These are phyloP conservation scores for Baeospora myosura DNA, from an alignment of 1,284 basidiomycete genomes.

Conservation along the genomic window DNA sequence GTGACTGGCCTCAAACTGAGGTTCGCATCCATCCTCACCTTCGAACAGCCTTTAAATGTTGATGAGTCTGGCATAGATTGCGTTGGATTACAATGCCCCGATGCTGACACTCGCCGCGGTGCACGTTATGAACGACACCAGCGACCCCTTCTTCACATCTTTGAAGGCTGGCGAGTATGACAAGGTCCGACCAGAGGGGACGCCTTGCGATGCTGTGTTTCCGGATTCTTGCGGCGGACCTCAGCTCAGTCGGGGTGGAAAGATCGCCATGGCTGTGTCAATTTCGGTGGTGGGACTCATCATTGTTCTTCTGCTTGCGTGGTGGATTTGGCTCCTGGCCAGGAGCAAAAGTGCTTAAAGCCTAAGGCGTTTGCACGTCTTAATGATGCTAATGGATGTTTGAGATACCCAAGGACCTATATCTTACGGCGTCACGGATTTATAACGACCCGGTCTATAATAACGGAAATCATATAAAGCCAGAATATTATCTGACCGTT, in stretches of 20 bases:
- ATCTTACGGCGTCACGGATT: too few relatives aligned
- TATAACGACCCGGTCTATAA: too few relatives aligned
- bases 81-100: slow-evolving; percentile 81
- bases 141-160: slow-evolving; percentile 75
- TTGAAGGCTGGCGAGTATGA: slow-evolving; percentile 63
- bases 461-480: too few relatives aligned
- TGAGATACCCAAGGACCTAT: too few relatives aligned
- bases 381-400: too few relatives aligned
- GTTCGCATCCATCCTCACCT: slow-evolving; percentile 25
- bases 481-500: too few relatives aligned
- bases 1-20: slow-evolving; percentile 78
- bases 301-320: slow-evolving; percentile 40
- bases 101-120: slow-evolving; percentile 76
- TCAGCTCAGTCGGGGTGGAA: slow-evolving; percentile 49
- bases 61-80: slow-evolving; percentile 39
- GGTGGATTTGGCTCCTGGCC: slow-evolving; percentile 39
- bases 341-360: too few relatives aligned
- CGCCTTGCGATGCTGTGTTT: slow-evolving; percentile 72
- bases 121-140: slow-evolving; percentile 55
- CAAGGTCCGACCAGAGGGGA: slow-evolving; percentile 53
- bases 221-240: slow-evolving; percentile 41
- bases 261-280: slow-evolving; percentile 67
- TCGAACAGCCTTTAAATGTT: slow-evolving; percentile 8
- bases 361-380: too few relatives aligned
- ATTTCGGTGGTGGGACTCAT: slow-evolving; percentile 55